phyloP scores from a whole-genome alignment of 2,329 filamentous ascomycete genomes.

The Aspergillus udagawae region DNA sequence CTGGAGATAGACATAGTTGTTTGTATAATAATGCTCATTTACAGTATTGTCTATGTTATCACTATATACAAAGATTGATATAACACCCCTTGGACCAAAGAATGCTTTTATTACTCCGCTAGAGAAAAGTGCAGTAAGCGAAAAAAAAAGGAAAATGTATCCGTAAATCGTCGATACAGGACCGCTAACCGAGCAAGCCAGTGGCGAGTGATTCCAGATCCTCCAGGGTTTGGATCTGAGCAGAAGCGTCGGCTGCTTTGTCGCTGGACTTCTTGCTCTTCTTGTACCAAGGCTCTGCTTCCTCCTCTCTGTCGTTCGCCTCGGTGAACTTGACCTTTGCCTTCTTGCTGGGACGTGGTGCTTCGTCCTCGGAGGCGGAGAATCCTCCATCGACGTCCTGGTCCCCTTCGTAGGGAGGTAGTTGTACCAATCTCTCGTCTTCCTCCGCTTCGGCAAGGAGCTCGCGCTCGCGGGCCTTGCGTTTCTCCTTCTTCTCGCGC shows the following conservation, averaged over 20 bases:
- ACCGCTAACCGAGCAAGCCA: conserved; percentile 36
- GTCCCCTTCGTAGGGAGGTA: conserved; percentile 28
- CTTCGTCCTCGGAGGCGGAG: conserved; percentile 22
- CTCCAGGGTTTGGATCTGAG: conserved; percentile 41
- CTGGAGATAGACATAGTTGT: not conserved
- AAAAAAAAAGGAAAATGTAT: conserved; percentile 12
- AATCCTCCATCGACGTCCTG: conserved; percentile 5
- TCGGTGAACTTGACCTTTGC: conserved; percentile 37
- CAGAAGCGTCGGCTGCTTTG: conserved; percentile 13
- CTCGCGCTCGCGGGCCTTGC: conserved; percentile 37
- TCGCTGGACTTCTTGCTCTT: conserved; percentile 22
- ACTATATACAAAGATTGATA: conserved; percentile 8
- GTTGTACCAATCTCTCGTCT: conserved; percentile 27
- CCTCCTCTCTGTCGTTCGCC: conserved; percentile 24
- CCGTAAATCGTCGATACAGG: conserved; percentile 9
- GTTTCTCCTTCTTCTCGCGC: conserved; percentile 46
- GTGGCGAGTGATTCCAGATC: conserved; percentile 46
- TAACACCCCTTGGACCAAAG: conserved; percentile 9
- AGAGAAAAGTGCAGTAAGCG: conserved; percentile 12
- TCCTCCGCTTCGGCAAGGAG: conserved; percentile 28
- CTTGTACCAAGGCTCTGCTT: conserved; percentile 16
- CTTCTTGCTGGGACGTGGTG: conserved; percentile 35
- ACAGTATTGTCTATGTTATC: not conserved
- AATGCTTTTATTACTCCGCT: conserved; percentile 26
- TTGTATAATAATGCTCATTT: not conserved